Conservation (phyloP, 2,329 filamentous ascomycete species). For the Metarhizium robertsii region DNA sequence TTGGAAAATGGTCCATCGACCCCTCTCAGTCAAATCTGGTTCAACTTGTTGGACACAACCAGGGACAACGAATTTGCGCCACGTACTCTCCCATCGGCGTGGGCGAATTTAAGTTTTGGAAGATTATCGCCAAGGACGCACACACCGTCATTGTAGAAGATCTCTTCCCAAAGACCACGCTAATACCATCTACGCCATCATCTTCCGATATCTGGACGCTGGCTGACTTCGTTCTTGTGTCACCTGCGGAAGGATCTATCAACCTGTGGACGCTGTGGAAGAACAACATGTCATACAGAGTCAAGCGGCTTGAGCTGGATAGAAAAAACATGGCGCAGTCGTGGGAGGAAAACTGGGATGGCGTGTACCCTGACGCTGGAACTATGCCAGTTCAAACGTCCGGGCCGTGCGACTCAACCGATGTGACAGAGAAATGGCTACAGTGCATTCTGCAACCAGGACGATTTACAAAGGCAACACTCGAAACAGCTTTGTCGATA, state of each 20-base stretch:
- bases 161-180: constrained; percentile 48
- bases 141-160: constrained; percentile 60
- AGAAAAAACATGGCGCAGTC: constrained; percentile 51
- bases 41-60: constrained; percentile 53
- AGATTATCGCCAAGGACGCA: constrained; percentile 54
- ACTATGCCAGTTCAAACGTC: constrained; percentile 45
- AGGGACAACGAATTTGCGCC: constrained; percentile 51
- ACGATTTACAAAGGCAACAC: constrained; percentile 66
- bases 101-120: constrained; percentile 94
- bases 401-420: constrained; percentile 54
- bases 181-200: constrained; percentile 61
- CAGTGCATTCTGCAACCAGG: constrained; percentile 75
- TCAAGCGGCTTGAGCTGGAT: constrained; percentile 65
- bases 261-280: constrained; percentile 75
- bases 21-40: constrained; percentile 71
- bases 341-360: constrained; percentile 63
- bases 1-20: constrained; percentile 67
- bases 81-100: constrained; percentile 83
- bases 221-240: constrained; percentile 61
- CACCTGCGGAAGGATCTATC: constrained; percentile 42
- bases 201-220: constrained; percentile 72
- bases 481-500: constrained; percentile 75
- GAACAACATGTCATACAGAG: constrained; percentile 69
- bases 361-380: constrained; percentile 52
- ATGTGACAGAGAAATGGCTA: constrained; percentile 78